Evolutionary conservation across 345 rosid species (phyloP).

Genomic region (Boechera stricta): DNA sequence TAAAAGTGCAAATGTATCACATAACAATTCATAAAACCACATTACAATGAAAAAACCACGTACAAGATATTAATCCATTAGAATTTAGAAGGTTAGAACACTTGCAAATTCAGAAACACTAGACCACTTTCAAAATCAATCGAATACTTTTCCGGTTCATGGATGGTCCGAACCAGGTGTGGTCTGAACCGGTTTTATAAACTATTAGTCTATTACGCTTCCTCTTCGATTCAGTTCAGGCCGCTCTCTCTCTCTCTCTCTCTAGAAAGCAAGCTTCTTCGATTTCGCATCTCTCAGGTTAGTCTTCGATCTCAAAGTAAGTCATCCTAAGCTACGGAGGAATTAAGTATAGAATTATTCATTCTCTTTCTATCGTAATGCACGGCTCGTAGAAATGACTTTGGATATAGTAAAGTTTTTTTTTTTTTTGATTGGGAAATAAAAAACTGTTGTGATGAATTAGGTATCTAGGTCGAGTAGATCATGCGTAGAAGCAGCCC

Average conservation of each 20-base stretch:
- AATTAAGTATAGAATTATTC: too few relatives aligned
- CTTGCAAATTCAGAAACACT: too few relatives aligned
- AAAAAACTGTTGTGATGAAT: not conserved
- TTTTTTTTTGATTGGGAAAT: not conserved
- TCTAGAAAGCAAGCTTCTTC: not conserved
- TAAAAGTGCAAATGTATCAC: too few relatives aligned
- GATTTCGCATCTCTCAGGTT: not conserved
- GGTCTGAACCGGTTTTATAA: not conserved
- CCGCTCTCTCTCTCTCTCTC: not conserved
- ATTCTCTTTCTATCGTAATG: too few relatives aligned
- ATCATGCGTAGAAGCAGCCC: not conserved
- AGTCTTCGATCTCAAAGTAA: not conserved
- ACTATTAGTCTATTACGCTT: not conserved
- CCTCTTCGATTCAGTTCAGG: not conserved
- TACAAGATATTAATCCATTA: too few relatives aligned
- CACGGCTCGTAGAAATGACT: not conserved
- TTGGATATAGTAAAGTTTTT: not conserved
- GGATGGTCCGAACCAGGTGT: too few relatives aligned
- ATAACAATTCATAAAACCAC: too few relatives aligned
- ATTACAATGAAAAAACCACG: too few relatives aligned
- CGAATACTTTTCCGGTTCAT: too few relatives aligned
- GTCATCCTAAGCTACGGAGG: not conserved
- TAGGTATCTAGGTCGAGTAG: slow-evolving; percentile 2
- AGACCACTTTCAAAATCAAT: too few relatives aligned
- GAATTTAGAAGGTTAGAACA: too few relatives aligned